Percentiles rank a stretch among this genome's conserved stretches.
phyloP scores from a whole-genome alignment of 805 yeast species.

The Myxozyma lipomycoides region DNA sequence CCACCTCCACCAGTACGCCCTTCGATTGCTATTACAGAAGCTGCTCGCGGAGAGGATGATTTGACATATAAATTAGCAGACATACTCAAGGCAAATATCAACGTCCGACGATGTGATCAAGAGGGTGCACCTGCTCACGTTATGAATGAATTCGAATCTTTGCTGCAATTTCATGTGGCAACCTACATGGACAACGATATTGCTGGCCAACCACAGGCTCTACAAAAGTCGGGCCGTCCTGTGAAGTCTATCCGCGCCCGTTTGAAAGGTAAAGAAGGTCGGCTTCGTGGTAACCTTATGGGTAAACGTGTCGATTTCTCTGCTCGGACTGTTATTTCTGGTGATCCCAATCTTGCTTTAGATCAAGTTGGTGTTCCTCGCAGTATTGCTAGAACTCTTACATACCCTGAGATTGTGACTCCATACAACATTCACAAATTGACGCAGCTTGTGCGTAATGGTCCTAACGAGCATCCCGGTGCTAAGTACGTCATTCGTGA shows the following conservation, averaged over 20 bases:
- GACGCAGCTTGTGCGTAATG: slow-evolving; percentile 91
- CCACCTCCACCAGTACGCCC: slow-evolving; percentile 99
- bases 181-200: slow-evolving; percentile 99
- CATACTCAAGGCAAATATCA: slow-evolving; percentile 91
- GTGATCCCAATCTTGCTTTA: slow-evolving; percentile 95
- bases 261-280: slow-evolving; percentile 98
- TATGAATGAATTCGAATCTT: slow-evolving; percentile 90
- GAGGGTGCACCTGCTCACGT: slow-evolving; percentile 99
- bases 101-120: slow-evolving; percentile 94
- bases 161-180: slow-evolving; percentile 95
- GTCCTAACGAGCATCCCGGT: slow-evolving; percentile 99
- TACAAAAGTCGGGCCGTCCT: slow-evolving; percentile 98
- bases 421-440: slow-evolving; percentile 93
- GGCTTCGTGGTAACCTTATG: slow-evolving; percentile 97
- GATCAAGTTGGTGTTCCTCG: slow-evolving; percentile 99
- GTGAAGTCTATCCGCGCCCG: slow-evolving; percentile 99
- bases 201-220: slow-evolving; percentile 99
- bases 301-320: slow-evolving; percentile 99
- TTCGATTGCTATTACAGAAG: slow-evolving; percentile 94
- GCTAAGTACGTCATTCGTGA: slow-evolving; percentile 98
- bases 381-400: slow-evolving; percentile 89
- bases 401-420: slow-evolving; percentile 96
- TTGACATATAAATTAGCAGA: slow-evolving; percentile 96
- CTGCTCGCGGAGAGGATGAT: slow-evolving; percentile 99
- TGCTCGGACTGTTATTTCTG: slow-evolving; percentile 98